A percentile compares a stretch with the other conserved stretches of the same genome.
phyloP scores from a whole-genome alignment of 2,329 filamentous ascomycete species.

The Uncinocarpus reesii region DNA sequence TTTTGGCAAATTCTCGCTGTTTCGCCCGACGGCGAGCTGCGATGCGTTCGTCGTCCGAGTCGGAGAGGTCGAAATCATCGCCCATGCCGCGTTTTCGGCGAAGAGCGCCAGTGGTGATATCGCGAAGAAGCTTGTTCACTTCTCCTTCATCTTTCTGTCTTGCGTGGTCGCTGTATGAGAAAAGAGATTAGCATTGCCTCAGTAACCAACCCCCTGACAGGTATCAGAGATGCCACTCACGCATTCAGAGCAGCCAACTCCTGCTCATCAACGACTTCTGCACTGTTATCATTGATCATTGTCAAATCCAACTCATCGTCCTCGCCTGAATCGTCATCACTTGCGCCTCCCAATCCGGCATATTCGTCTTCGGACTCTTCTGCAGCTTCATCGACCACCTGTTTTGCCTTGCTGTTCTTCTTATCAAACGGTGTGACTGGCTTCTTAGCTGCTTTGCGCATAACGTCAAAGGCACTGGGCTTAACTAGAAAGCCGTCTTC shows the following conservation, averaged over 20 bases:
- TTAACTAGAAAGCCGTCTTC: slow-evolving; percentile 35
- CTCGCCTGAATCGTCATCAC: slow-evolving; percentile 72
- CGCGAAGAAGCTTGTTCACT: slow-evolving; percentile 82
- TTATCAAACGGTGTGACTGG: slow-evolving; percentile 59
- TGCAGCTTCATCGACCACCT: slow-evolving; percentile 84
- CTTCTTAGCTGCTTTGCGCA: slow-evolving; percentile 52
- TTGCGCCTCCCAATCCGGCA: slow-evolving; percentile 78
- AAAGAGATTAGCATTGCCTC: slow-evolving; percentile 17
- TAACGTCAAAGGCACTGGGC: slow-evolving; percentile 54
- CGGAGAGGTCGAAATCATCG: slow-evolving; percentile 72
- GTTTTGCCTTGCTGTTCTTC: slow-evolving; percentile 76
- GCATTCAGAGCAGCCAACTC: slow-evolving; percentile 79
- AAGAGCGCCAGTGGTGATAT: slow-evolving; percentile 80
- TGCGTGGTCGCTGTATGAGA: slow-evolving; percentile 56
- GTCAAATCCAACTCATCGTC: slow-evolving; percentile 67
- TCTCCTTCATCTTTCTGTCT: slow-evolving; percentile 73
- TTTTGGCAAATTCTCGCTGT: slow-evolving; percentile 77
- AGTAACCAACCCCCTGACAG: slow-evolving; percentile 13
- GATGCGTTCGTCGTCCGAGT: slow-evolving; percentile 72
- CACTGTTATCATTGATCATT: slow-evolving; percentile 80
- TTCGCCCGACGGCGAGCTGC: slow-evolving; percentile 70
- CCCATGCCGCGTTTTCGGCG: slow-evolving; percentile 65
- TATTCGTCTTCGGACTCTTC: slow-evolving; percentile 98
- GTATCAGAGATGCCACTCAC: slow-evolving; percentile 47
- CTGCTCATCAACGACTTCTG: slow-evolving; percentile 66